Conservation (phyloP, 1,139 yeast species). For the Pichia sp. region DNA sequence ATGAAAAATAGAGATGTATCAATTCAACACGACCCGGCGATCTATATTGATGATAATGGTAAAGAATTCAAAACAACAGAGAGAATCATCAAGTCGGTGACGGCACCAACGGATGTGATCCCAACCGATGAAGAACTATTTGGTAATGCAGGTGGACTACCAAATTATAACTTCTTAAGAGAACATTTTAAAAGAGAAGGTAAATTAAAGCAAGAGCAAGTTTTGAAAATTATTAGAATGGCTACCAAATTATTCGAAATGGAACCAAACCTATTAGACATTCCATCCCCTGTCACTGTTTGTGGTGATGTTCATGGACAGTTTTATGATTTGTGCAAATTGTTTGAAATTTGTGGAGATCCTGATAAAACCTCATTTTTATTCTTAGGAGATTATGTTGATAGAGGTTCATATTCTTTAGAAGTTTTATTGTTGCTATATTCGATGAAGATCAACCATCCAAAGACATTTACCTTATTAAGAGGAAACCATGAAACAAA, state of each 20-base stretch:
- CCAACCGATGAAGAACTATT: slow-evolving; percentile 76
- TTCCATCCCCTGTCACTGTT: slow-evolving; percentile 93
- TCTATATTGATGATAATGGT: slow-evolving; percentile 72
- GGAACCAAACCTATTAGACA: slow-evolving; percentile 79
- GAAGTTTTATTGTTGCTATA: slow-evolving; percentile 84
- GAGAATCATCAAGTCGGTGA: slow-evolving; percentile 62
- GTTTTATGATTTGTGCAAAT: slow-evolving; percentile 83
- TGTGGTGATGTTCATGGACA: slow-evolving; percentile 99
- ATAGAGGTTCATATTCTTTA: slow-evolving; percentile 88
- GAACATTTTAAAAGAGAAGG: slow-evolving; percentile 84
- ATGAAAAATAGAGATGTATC: slow-evolving; percentile 48
- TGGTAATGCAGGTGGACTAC: slow-evolving; percentile 53
- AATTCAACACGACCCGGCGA: slow-evolving; percentile 44
- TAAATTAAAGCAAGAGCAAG: slow-evolving; percentile 70
- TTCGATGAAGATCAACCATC: slow-evolving; percentile 77
- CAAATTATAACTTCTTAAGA: slow-evolving; percentile 68
- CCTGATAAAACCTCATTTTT: slow-evolving; percentile 73
- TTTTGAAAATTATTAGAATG: slow-evolving; percentile 58
- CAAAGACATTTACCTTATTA: slow-evolving; percentile 74
- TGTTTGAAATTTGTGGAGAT: slow-evolving; percentile 94
- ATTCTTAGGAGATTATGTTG: slow-evolving; percentile 95
- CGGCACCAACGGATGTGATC: slow-evolving; percentile 63
- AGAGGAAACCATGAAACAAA: slow-evolving; percentile 97
- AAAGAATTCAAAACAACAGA: slow-evolving; percentile 60
- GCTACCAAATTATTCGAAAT: slow-evolving; percentile 66